Evolutionary conservation across 2,329 filamentous ascomycete species (phyloP).

Genomic region (Alternaria incomplexa): DNA sequence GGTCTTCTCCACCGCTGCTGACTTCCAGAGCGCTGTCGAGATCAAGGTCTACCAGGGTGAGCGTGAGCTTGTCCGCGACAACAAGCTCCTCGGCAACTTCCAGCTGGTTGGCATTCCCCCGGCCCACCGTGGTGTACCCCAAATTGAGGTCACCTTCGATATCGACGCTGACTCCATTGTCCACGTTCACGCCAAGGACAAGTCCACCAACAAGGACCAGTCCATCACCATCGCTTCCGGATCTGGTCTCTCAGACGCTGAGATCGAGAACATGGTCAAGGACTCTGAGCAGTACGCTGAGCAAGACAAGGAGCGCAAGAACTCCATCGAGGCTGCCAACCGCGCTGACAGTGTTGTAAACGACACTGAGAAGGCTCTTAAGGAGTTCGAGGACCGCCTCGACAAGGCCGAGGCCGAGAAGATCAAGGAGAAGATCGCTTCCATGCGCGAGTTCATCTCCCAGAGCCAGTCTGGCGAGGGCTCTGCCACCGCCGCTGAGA

Average conservation of each 20-base stretch:
- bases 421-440: conserved; percentile 90
- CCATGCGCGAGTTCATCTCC: conserved; percentile 86
- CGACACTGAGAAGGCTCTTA: conserved; percentile 97
- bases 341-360: conserved; percentile 94
- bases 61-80: conserved; percentile 97
- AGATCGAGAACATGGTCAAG: conserved; percentile 97
- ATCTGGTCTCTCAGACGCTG: conserved; percentile 90
- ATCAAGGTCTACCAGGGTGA: conserved; percentile 99
- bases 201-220: conserved; percentile 99
- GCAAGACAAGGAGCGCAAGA: conserved; percentile 95
- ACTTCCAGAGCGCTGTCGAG: conserved; percentile 98
- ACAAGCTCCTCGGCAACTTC: conserved; percentile 99
- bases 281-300: conserved; percentile 97
- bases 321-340: conserved; percentile 94
- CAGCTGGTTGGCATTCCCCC: conserved; percentile 97
- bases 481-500: conserved; percentile 82
- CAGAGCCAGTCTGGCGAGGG: conserved; percentile 95
- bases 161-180: conserved; percentile 98
- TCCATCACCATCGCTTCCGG: conserved; percentile 98
- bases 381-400: conserved; percentile 93
- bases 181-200: conserved; percentile 97
- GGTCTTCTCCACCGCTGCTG: conserved; percentile 95
- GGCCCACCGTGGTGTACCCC: conserved; percentile 93
- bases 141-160: conserved; percentile 98
- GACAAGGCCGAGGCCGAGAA: conserved; percentile 94